phyloP scores from a whole-genome alignment of 2,329 filamentous ascomycete genomes.

The Colletotrichum siamense region DNA sequence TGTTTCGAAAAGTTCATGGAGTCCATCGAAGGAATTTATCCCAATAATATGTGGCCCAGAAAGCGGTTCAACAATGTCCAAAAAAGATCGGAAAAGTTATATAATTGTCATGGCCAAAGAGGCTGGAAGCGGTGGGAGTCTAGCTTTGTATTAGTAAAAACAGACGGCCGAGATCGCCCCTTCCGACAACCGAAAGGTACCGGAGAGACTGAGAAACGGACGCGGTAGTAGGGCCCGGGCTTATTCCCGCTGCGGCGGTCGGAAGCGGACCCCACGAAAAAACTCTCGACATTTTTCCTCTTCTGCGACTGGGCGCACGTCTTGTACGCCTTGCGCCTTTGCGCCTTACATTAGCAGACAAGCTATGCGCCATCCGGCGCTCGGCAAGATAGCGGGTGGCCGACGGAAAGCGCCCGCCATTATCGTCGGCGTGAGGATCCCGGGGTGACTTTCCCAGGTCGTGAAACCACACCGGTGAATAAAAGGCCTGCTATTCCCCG shows the following conservation, averaged over 20 bases:
- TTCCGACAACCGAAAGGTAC: background rate
- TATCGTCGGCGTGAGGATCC: background rate
- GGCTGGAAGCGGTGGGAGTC: background rate
- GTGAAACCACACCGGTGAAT: background rate
- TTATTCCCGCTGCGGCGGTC: slow-evolving; percentile 10
- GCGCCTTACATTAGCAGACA: background rate
- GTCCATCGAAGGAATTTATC: background rate
- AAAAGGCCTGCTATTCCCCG: background rate
- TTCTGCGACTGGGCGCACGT: background rate
- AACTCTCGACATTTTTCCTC: background rate
- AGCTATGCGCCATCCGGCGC: background rate
- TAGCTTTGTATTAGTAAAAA: background rate
- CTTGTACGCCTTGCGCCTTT: background rate
- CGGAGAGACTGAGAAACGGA: background rate
- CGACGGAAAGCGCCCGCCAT: background rate
- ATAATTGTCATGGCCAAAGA: background rate
- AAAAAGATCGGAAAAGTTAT: background rate
- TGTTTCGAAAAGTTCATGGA: background rate
- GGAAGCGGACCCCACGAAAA: background rate
- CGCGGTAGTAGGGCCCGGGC: background rate
- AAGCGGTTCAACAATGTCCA: background rate
- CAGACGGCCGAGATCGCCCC: background rate
- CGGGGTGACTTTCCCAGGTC: background rate
- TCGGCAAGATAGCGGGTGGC: background rate
- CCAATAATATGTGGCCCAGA: background rate